A percentile compares a stretch with the other conserved stretches of the same genome.
Evolutionary conservation across 495 filamentous ascomycete genomes (phyloP).

Genomic region (Talaromyces proteolyticus): DNA sequence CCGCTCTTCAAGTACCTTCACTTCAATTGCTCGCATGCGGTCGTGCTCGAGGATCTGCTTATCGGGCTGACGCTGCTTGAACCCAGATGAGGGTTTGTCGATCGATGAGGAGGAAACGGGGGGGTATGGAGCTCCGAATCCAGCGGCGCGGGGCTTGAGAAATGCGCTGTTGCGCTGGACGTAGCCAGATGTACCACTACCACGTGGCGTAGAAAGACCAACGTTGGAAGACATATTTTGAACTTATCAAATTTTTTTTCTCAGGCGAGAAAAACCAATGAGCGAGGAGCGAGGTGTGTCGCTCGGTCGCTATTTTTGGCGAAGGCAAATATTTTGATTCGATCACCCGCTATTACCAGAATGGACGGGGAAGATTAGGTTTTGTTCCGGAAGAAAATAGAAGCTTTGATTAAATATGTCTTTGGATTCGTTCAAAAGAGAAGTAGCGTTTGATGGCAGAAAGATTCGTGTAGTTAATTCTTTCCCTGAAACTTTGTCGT

Average conservation of each 20-base stretch:
- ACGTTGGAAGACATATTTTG: slow-evolving; percentile 91
- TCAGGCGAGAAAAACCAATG: neutral
- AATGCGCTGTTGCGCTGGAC: slow-evolving; percentile 92
- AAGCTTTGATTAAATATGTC: too few relatives aligned
- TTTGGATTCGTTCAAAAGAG: too few relatives aligned
- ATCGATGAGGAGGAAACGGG: slow-evolving; percentile 21
- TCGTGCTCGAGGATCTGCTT: slow-evolving; percentile 92
- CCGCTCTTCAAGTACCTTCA: slow-evolving; percentile 84
- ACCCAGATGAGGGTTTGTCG: slow-evolving; percentile 45
- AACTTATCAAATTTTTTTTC: too few relatives aligned
- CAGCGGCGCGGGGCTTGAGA: slow-evolving; percentile 64
- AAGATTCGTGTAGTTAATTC: too few relatives aligned
- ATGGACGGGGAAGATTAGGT: too few relatives aligned
- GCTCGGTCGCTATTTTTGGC: too few relatives aligned
- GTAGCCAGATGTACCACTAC: slow-evolving; percentile 93
- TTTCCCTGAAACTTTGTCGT: too few relatives aligned
- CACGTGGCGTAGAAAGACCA: slow-evolving; percentile 90
- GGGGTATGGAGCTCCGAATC: slow-evolving; percentile 50
- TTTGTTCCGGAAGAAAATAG: too few relatives aligned
- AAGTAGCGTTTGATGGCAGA: too few relatives aligned
- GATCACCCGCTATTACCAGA: too few relatives aligned
- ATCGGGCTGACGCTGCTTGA: slow-evolving; percentile 85
- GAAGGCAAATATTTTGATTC: too few relatives aligned
- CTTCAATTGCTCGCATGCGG: slow-evolving; percentile 78
- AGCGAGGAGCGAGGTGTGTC: too few relatives aligned